These are phyloP conservation scores for Melampsora larici-populina DNA, from an alignment of 1,284 basidiomycete species.

Conservation along the genomic window DNA sequence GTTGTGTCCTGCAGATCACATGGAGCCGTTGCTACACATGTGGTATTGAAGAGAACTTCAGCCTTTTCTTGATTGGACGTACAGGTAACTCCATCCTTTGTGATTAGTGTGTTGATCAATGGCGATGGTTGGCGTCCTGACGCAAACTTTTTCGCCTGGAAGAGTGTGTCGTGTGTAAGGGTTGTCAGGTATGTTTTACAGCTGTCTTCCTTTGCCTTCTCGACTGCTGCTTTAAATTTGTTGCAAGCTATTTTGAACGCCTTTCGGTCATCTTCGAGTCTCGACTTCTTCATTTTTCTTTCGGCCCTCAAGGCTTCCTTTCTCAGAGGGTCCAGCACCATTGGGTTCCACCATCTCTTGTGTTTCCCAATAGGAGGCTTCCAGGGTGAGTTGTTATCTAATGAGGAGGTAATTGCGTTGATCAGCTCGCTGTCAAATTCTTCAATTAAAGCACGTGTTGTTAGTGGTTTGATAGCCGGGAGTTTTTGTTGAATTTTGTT, in stretches of 20 bases:
- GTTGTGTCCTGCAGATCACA: neutral
- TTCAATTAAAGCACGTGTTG: neutral
- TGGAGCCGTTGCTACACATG: neutral
- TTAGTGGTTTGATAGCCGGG: neutral
- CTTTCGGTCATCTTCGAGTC: neutral
- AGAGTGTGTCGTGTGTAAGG: neutral
- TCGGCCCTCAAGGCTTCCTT: neutral
- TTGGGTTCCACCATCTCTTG: neutral
- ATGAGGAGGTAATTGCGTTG: neutral
- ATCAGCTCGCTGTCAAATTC: neutral
- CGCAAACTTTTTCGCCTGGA: no score
- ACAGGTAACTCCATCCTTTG: neutral
- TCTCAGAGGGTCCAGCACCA: neutral
- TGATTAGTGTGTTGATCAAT: neutral
- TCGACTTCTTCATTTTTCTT: neutral
- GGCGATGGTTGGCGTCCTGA: neutral
- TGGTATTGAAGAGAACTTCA: neutral
- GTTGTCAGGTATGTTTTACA: neutral
- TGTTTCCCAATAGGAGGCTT: neutral
- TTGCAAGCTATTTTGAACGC: neutral
- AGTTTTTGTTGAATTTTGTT: neutral
- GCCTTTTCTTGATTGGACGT: neutral
- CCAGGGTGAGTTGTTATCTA: neutral
- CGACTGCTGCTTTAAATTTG: neutral
- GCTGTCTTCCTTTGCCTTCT: neutral